Evolutionary conservation across 768 basidiomycete species (phyloP), one percentile per base, ranked within the genome.

Genomic region (Rhodotorula sphaerocarpa): DNA sequence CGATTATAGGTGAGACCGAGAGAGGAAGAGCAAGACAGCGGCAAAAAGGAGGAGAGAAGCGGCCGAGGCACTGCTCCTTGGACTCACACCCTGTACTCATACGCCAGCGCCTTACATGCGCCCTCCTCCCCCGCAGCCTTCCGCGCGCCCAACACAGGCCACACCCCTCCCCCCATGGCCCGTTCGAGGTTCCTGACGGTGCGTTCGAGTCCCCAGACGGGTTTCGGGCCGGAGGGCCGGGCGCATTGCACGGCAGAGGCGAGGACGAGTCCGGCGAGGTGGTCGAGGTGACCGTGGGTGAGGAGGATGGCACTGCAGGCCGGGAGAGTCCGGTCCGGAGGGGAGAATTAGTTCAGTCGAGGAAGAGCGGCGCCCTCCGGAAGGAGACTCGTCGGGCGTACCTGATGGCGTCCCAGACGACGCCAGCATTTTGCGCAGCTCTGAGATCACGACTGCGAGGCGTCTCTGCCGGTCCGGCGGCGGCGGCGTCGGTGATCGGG

Each of bases 241-340:
- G n/a, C n/a, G n/a, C n/a, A n/a, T n/a, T n/a, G n/a, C n/a, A 89
- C 84, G 42, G 90, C 92, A 21, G 91, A 89, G 2, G 86, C 82
- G 56, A 97, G 75, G 57, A 93, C 82, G 33, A 95, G 79, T 44
- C 88, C 84, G 63, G 81, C 82, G 70, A 89, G 81, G 74, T 97
- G 92, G 76, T 97, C 92, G 31, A 96, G 76, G 75, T 97, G 92
- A 0, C 87, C 85, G 73, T 93, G 91, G 9, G 87, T 86, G 69
- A 95, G 78, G 63, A 92, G 79, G 72, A 87, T 93, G 67, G 84
- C 87, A 65, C 89, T 91, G 72, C n/a, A 7, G 14, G 1, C 4
- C 11, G 30, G 11, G 27, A 11, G 28, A 65, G 46, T 61, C n/a
- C n/a, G n/a, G 42, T 30, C 21, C 14, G 39, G 31, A 47, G 5